Evolutionary conservation across 2,329 filamentous ascomycete species (phyloP).

Genomic region (Nectriaceae sp.): DNA sequence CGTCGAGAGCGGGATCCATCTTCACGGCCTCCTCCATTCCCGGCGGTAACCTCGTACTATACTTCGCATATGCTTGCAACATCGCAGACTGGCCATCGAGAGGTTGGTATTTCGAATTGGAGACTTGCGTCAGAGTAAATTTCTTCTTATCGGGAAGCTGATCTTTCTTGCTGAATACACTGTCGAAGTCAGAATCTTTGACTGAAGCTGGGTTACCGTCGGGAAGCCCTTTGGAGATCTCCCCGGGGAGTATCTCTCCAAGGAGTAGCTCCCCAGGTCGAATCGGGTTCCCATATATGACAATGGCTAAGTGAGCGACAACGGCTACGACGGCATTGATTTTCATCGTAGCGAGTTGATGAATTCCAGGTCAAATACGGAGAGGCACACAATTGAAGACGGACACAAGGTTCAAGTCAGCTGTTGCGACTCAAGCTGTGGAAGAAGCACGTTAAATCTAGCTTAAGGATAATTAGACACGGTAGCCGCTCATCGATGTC

Average conservation of each 20-base stretch:
- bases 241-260: too few species aligned
- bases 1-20: slow-evolving; percentile 23
- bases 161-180: background rate
- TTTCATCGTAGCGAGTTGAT: slow-evolving; percentile 9
- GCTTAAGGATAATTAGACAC: too few species aligned
- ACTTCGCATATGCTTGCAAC: slow-evolving; percentile 39
- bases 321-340: slow-evolving; percentile 1
- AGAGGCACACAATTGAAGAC: too few species aligned
- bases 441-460: too few species aligned
- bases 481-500: too few species aligned
- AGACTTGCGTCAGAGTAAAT: slow-evolving; percentile 34
- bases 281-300: background rate
- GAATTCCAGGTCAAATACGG: too few species aligned
- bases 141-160: slow-evolving; percentile 14
- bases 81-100: slow-evolving; percentile 34
- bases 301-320: slow-evolving; percentile 4
- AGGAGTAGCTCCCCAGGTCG: too few species aligned
- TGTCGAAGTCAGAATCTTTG: background rate
- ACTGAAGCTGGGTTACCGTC: too few species aligned
- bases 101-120: slow-evolving; percentile 36
- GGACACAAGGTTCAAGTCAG: too few species aligned
- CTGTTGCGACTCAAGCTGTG: too few species aligned
- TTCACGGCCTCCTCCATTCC: slow-evolving; percentile 26
- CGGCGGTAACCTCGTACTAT: slow-evolving; percentile 33
- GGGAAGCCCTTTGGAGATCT: too few species aligned